Conservation (phyloP, 2,329 filamentous ascomycete species). For the Rasamsonia emersonii region DNA sequence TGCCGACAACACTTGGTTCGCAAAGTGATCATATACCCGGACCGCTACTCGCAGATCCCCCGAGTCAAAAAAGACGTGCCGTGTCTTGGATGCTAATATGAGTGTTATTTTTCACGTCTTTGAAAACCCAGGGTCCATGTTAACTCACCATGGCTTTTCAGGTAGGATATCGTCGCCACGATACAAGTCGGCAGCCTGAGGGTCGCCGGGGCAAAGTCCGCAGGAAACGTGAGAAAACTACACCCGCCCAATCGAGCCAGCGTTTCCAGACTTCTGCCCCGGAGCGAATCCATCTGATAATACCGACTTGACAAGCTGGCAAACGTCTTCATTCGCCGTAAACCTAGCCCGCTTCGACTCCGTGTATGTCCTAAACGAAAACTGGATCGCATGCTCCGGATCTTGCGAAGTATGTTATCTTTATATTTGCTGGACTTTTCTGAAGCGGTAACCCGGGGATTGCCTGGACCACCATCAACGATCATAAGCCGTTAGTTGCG, state of each 20-base stretch:
- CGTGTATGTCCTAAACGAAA: conserved; percentile 16
- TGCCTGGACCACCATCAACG: conserved; percentile 6
- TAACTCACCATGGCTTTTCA: conserved; percentile 27
- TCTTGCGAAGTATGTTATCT: conserved; percentile 17
- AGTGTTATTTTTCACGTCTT: too few species aligned
- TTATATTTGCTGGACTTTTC: conserved; percentile 11
- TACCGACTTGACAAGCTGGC: conserved; percentile 20
- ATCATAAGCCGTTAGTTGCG: too few species aligned
- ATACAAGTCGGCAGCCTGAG: conserved; percentile 36
- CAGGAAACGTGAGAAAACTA: conserved; percentile 28
- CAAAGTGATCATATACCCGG: conserved; percentile 33
- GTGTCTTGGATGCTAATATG: conserved; percentile 21
- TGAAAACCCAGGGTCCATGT: too few species aligned
- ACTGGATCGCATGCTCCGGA: conserved; percentile 28
- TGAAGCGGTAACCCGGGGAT: conserved; percentile 2
- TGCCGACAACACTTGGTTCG: conserved; percentile 27
- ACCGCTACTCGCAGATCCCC: conserved; percentile 26
- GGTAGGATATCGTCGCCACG: conserved; percentile 30
- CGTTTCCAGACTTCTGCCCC: conserved; percentile 30
- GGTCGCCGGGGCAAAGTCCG: conserved; percentile 28
- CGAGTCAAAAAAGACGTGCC: conserved; percentile 25
- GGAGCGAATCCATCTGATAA: conserved; percentile 24
- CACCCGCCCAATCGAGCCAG: conserved; percentile 36
- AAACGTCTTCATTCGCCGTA: conserved; percentile 34
- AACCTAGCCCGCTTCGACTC: conserved; percentile 11